Base-by-base conservation (phyloP, 257 asterid genomes). In the Mentha longifolia region DNA sequence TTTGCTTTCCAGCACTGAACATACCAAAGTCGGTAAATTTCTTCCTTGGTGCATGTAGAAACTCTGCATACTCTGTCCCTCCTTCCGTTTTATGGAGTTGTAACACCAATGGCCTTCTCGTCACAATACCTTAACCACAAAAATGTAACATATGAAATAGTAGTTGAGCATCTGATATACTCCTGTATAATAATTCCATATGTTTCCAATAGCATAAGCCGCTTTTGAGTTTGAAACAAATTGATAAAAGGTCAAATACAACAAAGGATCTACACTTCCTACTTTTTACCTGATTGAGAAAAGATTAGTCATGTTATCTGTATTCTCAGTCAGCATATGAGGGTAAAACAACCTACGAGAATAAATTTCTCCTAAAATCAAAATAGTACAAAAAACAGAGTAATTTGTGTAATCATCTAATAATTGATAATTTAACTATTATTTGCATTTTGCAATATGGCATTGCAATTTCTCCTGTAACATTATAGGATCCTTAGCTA, bases 71-170 rank as follows among this genome's bases (percentile, higher is more conserved):
- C 79, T 94, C 99, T 3, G 92, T 16, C 58, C 74, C 82, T 52
- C 99, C 99, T 28, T 91, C 98, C 0, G 78, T 94, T 72, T 94
- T 89, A 78, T 94, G 99, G 59, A 94, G 92, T 85, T 94, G 99
- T 90, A 94, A 74, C 50, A 91, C 99, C 92, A 94, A 71, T 31
- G 99, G 99, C 82, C 99, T 89, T 88, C 99, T 89, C 4, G 99
- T 94, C 64, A 91, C 99, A 61, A 94, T 94, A 46, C 99, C 99
- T 94, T 65, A 12, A 59, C 75, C 45, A 70, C 61, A 50, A 70
- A 10, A 74, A 30, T 43, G 51, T 22, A 47, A 60, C 42, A 74
- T 46, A 55, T 52, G 58, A 66, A 67, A 61, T n/a, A 50, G 15
- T 14, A 41, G 9, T 42, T 74, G 19, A 60, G 42, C 61, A 42